Evolutionary conservation across 345 rosid genomes (phyloP), one percentile per base, ranked within the genome.

Genomic region (Erucastrum elatum): DNA sequence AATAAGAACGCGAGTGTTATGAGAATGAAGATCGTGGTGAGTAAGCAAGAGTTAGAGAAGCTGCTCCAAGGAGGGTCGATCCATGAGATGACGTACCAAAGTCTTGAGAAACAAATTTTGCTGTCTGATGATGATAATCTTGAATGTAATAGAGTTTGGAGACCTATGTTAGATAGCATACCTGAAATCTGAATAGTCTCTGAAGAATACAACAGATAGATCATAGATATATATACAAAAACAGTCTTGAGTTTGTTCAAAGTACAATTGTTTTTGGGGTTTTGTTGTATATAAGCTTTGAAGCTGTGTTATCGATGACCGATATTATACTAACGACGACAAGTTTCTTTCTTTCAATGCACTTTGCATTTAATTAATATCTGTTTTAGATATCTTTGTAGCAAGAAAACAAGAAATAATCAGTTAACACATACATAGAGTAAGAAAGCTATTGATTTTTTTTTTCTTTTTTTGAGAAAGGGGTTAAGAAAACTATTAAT

Each of bases 21-120:
- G 29, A 90, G 97, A 79, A 87, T 94, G 81, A 92, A 91, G 93
- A 60, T 94, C 73, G 84, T 92, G 34, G 88, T 94, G 71, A 87
- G 85, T 35, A 94, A 90, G 82, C 84, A 86, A 76, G 92, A 94
- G 74, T 72, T 94, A 72, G 81, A 84, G 75, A 89, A 88, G 85
- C 73, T 94, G 49, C 82, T 94, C 29, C 84, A 86, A 71, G 94
- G 87, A 61, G 82, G 84, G 4, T 87, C 91, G 17, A 82, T 82
- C 29, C 69, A 79, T 17, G 88, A 88, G 44, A 80, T 87, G 84
- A 65, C 86, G 64, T 87, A 90, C 75, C 82, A 75, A 33, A 74
- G 72, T 64, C 86, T 78, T 61, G 83, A 77, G 75, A 86, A 85
- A 81, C 81, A 85, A 71, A 72, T 33, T 37, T 71, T 71, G 15